phyloP scores from a whole-genome alignment of 1,284 basidiomycete genomes.

The Veloporphyrellus conicus region DNA sequence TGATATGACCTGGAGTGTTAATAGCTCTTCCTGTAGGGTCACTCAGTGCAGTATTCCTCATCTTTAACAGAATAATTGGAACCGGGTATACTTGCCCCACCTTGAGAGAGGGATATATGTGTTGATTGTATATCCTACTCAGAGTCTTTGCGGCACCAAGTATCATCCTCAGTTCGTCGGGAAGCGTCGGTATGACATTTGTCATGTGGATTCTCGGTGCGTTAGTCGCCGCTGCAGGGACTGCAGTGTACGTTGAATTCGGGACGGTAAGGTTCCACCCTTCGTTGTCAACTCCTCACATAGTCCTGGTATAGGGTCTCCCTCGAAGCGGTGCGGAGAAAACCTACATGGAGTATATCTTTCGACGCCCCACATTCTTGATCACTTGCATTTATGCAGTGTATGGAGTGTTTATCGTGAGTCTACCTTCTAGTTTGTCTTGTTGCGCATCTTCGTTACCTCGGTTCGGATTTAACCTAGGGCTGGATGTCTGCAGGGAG shows the following conservation, averaged over 20 bases:
- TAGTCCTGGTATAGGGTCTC: conserved; percentile 42
- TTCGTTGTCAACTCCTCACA: background rate
- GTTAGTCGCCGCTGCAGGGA: conserved; percentile 57
- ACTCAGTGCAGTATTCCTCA: conserved; percentile 60
- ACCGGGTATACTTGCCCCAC: conserved; percentile 49
- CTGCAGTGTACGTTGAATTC: conserved; percentile 69
- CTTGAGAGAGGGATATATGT: background rate
- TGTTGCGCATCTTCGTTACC: background rate
- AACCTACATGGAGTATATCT: conserved; percentile 72
- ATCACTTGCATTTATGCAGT: conserved; percentile 56
- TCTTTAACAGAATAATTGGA: conserved; percentile 76
- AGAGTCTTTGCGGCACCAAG: conserved; percentile 76
- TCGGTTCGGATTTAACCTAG: conserved; percentile 18
- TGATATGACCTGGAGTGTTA: background rate
- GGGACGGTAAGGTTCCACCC: conserved; percentile 52
- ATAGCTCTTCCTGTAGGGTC: conserved; percentile 37
- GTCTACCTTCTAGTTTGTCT: conserved; percentile 15
- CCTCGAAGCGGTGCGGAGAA: conserved; percentile 74
- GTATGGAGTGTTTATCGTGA: conserved; percentile 58
- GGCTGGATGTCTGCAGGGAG: conserved; percentile 54
- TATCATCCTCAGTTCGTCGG: conserved; percentile 60
- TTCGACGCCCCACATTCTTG: conserved; percentile 57
- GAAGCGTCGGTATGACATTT: conserved; percentile 60
- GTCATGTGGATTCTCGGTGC: conserved; percentile 71
- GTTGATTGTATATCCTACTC: conserved; percentile 2